phyloP scores from a whole-genome alignment of 345 rosid genomes.

The Acer saccharum region DNA sequence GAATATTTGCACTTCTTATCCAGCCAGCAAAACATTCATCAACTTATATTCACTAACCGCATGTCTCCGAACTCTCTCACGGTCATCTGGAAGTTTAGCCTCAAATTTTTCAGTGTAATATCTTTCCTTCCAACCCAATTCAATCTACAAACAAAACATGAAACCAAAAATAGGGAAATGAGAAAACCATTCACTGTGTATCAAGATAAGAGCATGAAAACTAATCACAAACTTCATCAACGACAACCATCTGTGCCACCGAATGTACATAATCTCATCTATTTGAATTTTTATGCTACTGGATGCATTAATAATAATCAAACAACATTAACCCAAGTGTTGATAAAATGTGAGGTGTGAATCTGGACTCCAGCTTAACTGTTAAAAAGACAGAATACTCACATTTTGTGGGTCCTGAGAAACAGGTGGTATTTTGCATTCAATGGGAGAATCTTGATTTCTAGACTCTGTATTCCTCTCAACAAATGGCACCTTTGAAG shows the following conservation, averaged over 20 bases:
- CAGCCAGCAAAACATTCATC: background rate
- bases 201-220: background rate
- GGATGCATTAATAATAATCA: background rate
- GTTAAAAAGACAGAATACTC: background rate
- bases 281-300: background rate
- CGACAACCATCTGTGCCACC: background rate
- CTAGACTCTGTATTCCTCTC: background rate
- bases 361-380: background rate
- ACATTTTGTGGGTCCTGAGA: background rate
- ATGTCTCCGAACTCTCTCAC: conserved; percentile 18
- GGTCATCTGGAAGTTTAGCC: conserved; percentile 23
- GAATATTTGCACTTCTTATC: background rate
- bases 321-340: background rate
- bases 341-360: background rate
- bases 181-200: conserved; percentile 5
- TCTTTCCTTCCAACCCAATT: conserved; percentile 24
- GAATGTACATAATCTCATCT: background rate
- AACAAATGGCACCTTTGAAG: background rate
- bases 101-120: conserved; percentile 28
- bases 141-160: conserved; percentile 12
- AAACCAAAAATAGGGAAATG: background rate
- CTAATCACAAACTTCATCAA: background rate
- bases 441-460: background rate
- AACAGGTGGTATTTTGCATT: background rate
- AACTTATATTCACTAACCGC: conserved; percentile 18